Evolutionary conservation across 2,329 filamentous ascomycete species (phyloP).

Genomic region (Fusarium sp.): DNA sequence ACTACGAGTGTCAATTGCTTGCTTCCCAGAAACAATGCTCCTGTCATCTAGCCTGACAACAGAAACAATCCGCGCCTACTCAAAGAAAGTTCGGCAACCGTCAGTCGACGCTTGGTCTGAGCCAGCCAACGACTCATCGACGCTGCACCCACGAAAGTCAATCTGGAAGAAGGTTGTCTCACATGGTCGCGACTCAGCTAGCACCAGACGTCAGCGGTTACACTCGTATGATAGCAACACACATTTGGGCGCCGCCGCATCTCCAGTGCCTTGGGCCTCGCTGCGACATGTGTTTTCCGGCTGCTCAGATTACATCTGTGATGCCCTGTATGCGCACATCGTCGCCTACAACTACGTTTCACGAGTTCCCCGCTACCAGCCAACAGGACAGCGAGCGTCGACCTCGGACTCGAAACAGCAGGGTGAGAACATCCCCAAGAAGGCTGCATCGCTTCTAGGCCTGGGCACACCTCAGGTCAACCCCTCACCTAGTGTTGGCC

Average conservation of each 20-base stretch:
- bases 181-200: conserved; percentile 36
- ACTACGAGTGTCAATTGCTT: conserved; percentile 61
- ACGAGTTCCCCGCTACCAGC: conserved; percentile 42
- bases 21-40: conserved; percentile 69
- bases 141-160: conserved; percentile 39
- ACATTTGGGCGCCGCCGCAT: conserved; percentile 18
- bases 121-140: conserved; percentile 23
- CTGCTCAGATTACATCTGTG: conserved; percentile 64
- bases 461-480: conserved; percentile 46
- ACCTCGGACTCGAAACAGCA: conserved; percentile 35
- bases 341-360: conserved; percentile 67
- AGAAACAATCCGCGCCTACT: conserved; percentile 66
- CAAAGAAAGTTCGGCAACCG: conserved; percentile 61
- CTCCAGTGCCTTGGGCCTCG: conserved; percentile 52
- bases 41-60: conserved; percentile 63
- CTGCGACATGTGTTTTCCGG: conserved; percentile 63
- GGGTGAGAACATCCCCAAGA: conserved; percentile 56
- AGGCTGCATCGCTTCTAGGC: conserved; percentile 62
- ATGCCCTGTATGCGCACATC: conserved; percentile 67
- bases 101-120: conserved; percentile 36
- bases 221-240: conserved; percentile 20
- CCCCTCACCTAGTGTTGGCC: conserved; percentile 33
- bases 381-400: conserved; percentile 22
- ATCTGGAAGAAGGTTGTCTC: conserved; percentile 51
- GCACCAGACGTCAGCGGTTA: conserved; percentile 26